Conservation (phyloP, 495 filamentous ascomycete species). For the Usnea hakonensis region DNA sequence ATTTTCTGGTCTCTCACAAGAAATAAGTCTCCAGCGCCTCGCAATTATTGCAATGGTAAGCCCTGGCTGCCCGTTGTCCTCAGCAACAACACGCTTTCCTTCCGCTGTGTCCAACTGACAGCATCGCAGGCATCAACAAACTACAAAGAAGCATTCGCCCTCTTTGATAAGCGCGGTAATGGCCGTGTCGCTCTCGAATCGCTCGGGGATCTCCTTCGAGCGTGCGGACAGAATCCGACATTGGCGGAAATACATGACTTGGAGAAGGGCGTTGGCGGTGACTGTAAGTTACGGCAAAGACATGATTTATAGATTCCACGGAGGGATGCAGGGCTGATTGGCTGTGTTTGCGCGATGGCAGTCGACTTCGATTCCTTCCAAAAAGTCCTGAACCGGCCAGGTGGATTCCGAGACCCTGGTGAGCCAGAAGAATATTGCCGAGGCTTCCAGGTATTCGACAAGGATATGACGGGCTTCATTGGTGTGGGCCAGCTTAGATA, state of each 20-base stretch:
- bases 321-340: not conserved
- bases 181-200: slow-evolving; percentile 78
- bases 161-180: slow-evolving; percentile 97
- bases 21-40: not conserved
- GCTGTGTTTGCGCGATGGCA: slow-evolving; percentile 28
- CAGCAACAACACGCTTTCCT: not conserved
- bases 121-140: slow-evolving; percentile 80
- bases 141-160: slow-evolving; percentile 99
- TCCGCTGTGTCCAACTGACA: not conserved
- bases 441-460: slow-evolving; percentile 98
- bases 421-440: slow-evolving; percentile 97
- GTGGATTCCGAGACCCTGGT: slow-evolving; percentile 94
- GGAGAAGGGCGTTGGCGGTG: slow-evolving; percentile 75
- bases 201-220: slow-evolving; percentile 87
- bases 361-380: slow-evolving; percentile 97
- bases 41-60: slow-evolving; percentile 7
- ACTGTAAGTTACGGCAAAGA: slow-evolving; percentile 54
- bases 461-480: slow-evolving; percentile 96
- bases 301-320: not conserved
- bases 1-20: too few species aligned
- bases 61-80: not conserved
- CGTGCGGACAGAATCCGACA: slow-evolving; percentile 96
- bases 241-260: slow-evolving; percentile 83
- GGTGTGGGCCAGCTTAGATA: slow-evolving; percentile 94
- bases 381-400: slow-evolving; percentile 91